Evolutionary conservation across 331 rosid genomes (phyloP).

Genomic region (Pyracantha coccinea): DNA sequence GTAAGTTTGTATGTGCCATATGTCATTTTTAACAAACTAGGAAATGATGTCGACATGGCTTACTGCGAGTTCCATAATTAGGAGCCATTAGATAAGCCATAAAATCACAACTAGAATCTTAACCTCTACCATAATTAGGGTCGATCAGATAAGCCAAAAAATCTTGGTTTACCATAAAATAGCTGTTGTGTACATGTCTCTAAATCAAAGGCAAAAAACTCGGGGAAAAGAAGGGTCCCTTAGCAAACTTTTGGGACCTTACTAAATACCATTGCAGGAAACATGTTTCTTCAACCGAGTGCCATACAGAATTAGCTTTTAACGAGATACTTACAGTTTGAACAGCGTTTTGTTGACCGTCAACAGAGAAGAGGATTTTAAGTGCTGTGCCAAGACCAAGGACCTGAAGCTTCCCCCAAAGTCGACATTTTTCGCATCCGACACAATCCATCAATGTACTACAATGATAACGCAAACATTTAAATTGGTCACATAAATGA

Average conservation of each 20-base stretch:
- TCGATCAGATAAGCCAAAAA: neutral
- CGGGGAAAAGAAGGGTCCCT: neutral
- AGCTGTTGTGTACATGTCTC: neutral
- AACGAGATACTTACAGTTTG: slow-evolving; percentile 40
- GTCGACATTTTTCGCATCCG: slow-evolving; percentile 95
- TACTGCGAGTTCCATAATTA: neutral
- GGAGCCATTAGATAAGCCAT: too few species aligned
- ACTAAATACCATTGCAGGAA: neutral
- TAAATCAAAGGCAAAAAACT: neutral
- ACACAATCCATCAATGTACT: slow-evolving; percentile 96
- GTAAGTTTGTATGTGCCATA: neutral
- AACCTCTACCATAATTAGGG: neutral
- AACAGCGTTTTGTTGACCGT: slow-evolving; percentile 42
- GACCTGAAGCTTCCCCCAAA: slow-evolving; percentile 99
- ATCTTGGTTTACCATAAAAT: too few species aligned
- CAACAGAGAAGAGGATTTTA: slow-evolving; percentile 76
- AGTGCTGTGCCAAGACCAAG: slow-evolving; percentile 97
- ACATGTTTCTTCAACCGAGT: neutral
- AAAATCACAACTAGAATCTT: too few species aligned
- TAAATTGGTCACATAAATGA: neutral
- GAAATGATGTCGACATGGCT: neutral
- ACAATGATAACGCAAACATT: slow-evolving; percentile 23
- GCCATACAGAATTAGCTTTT: neutral
- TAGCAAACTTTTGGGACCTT: neutral
- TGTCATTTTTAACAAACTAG: neutral